Percentiles rank a stretch among this genome's conserved stretches.
These are phyloP conservation scores for Sphagnum fallax DNA, from an alignment of 228 moss, liverwort and hornwort species.

Conservation along the genomic window DNA sequence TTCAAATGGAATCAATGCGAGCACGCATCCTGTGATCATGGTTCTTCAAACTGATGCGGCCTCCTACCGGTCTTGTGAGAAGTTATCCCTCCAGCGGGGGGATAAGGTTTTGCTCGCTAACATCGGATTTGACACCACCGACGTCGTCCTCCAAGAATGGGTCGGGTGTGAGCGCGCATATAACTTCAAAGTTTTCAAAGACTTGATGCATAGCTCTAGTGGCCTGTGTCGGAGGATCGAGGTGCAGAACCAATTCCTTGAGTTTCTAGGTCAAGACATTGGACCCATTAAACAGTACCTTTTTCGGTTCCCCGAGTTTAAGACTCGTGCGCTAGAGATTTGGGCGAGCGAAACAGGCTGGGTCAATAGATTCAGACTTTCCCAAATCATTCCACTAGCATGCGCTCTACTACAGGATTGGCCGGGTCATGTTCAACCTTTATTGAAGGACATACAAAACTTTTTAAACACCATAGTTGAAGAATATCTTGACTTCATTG, in stretches of 20 bases:
- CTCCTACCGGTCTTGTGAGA: slow-evolving; percentile 27
- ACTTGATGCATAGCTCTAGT: slow-evolving; percentile 36
- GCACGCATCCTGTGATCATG: slow-evolving; percentile 22
- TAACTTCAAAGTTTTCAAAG: slow-evolving; percentile 23
- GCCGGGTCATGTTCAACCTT: no score
- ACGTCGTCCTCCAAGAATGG: slow-evolving; percentile 48
- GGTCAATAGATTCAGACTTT: no score
- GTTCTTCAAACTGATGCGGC: slow-evolving; percentile 55
- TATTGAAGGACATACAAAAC: no score
- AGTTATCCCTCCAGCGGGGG: slow-evolving; percentile 9
- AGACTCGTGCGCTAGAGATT: no score
- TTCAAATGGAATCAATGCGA: slow-evolving; percentile 6
- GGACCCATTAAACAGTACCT: background rate
- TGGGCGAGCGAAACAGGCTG: no score
- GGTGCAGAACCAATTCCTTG: slow-evolving; percentile 20
- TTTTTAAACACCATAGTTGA: no score
- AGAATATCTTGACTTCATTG: no score
- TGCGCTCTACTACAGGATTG: no score
- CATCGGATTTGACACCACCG: slow-evolving; percentile 50
- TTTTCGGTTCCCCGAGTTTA: no score
- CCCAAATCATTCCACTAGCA: no score
- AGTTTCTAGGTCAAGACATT: slow-evolving; percentile 17
- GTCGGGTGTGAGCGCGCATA: background rate
- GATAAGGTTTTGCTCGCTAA: slow-evolving; percentile 48
- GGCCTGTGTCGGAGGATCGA: slow-evolving; percentile 25